Conservation (phyloP, 2,329 filamentous ascomycete genomes). For the Diaporthe caulivora region DNA sequence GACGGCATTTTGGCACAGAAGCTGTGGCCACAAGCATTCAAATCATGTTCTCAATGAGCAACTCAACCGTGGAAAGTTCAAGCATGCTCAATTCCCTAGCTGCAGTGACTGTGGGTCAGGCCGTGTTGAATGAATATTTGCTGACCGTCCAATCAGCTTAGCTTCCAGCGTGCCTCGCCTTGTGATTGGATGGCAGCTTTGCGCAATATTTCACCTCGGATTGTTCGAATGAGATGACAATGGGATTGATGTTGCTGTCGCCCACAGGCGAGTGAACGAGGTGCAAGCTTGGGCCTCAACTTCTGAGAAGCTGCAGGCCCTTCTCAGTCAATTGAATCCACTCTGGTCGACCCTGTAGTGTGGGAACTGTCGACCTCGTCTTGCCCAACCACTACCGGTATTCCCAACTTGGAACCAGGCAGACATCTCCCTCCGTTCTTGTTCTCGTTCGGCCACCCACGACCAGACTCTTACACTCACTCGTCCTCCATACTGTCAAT, state of each 20-base stretch:
- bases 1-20: not conserved
- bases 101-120: not conserved
- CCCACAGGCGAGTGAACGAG: not conserved
- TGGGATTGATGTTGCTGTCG: not conserved
- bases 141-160: not conserved
- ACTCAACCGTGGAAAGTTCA: not conserved
- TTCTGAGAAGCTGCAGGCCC: no score
- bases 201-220: not conserved
- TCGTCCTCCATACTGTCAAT: not conserved
- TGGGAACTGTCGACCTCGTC: not conserved
- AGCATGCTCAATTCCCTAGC: not conserved
- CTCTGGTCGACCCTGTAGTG: not conserved
- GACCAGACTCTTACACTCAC: not conserved
- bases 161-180: not conserved
- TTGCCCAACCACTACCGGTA: no score
- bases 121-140: not conserved
- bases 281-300: not conserved
- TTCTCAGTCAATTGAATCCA: not conserved
- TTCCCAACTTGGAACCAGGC: conserved; percentile 8
- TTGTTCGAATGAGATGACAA: not conserved
- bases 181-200: not conserved
- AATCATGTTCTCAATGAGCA: not conserved
- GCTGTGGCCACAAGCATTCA: no score
- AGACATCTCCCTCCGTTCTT: conserved; percentile 6
- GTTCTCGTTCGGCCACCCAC: not conserved